Base-by-base conservation (phyloP, 2,329 filamentous ascomycete genomes). In the Phoma sp. region DNA sequence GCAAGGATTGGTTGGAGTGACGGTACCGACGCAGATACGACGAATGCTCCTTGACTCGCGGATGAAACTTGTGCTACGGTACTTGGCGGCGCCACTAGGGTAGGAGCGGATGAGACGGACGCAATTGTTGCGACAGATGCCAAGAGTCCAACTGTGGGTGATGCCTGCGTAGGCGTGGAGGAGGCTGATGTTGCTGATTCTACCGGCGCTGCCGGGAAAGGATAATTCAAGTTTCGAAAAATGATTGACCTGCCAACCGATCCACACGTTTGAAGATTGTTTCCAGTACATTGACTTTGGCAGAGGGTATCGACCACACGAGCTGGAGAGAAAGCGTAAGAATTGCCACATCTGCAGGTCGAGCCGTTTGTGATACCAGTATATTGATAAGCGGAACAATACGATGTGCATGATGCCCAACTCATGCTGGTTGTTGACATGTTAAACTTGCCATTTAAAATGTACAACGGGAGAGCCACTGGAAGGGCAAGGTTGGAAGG, bases 311-410 rank as follows among this genome's bases (percentile, higher is more conserved):
- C 36, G 5, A 26, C 10, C 3, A n/a, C 15, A 7, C 9, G 20
- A 9, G 10, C 4, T 5, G n/a, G n/a, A 7, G 28, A 12, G 5
- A 26, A 32, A 17, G 14, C 9, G n/a, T 40, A 20, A 4, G 36
- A 15, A 9, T 48, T 48, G 14, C 45, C 45, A 21, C 45, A 48
- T 48, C 45, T 32, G n/a, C 45, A 48, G 1, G 20, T 26, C 2
- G 20, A 14, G 1, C 45, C 45, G 4, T 9, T n/a, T 3, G 28
- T 33, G 7, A 48, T 14, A 1, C 28, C 36, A 3, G 28, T 20
- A 12, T 40, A 48, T n/a, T 40, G 34, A 23, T 48, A 48, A 21
- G n/a, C 21, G 15, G 28, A 15, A 17, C 45, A 48, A 7, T 25
- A 48, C 4, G 28, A 18, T 33, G 26, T 25, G 18, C 45, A 48